These are phyloP conservation scores for Carpediemonas membranifera DNA, from an alignment of 78 protist genomes.

Conservation along the genomic window DNA sequence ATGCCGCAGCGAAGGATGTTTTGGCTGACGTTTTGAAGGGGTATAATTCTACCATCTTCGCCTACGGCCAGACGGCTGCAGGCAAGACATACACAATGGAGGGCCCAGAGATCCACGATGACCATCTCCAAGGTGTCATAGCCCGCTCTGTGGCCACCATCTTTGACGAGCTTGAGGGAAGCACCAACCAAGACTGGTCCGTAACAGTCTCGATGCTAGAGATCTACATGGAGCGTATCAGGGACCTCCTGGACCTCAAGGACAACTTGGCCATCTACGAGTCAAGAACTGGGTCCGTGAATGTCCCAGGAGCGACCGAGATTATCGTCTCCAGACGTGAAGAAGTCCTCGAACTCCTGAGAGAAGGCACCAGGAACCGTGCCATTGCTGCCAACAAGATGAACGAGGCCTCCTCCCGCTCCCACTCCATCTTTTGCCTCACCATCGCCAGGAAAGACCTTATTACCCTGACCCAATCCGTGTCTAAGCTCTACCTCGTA, in stretches of 20 bases:
- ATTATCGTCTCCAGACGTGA: background rate
- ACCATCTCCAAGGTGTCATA: conserved; percentile 43
- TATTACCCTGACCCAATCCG: background rate
- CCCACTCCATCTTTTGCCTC: conserved; percentile 71
- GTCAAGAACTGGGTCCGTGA: conserved; percentile 21
- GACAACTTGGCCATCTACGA: conserved; percentile 40
- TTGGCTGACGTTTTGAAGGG: conserved; percentile 61
- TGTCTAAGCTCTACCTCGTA: background rate
- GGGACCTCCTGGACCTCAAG: conserved; percentile 49
- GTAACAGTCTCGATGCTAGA: conserved; percentile 49
- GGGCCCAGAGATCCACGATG: conserved; percentile 32
- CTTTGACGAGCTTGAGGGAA: conserved; percentile 22
- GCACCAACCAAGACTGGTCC: background rate
- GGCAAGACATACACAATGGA: conserved; percentile 67
- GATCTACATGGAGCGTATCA: conserved; percentile 53
- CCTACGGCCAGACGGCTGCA: no score
- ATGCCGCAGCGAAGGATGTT: conserved; percentile 37
- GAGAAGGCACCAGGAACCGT: conserved; percentile 43
- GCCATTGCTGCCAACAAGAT: conserved; percentile 66
- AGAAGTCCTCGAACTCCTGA: background rate
- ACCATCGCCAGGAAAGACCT: conserved; percentile 21
- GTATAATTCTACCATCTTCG: no score
- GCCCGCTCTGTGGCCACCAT: conserved; percentile 58
- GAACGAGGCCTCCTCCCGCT: conserved; percentile 65
- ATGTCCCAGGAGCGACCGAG: conserved; percentile 28